A percentile compares a stretch with the other conserved stretches of the same genome.
phyloP scores from a whole-genome alignment of 257 asterid species.

The Solanum gandarillasii region DNA sequence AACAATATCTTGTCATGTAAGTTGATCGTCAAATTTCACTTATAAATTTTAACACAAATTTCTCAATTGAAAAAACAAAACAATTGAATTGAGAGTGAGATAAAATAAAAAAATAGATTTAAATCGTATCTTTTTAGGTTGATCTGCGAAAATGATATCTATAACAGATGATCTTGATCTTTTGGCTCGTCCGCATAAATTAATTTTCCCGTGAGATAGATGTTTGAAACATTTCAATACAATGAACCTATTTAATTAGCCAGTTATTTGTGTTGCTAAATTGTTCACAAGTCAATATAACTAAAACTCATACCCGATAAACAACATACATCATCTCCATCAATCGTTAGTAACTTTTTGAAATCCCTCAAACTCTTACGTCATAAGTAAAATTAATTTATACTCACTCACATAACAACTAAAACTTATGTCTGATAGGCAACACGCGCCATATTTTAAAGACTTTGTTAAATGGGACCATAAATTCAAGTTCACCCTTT shows the following conservation, averaged over 20 bases:
- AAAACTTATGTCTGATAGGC: background rate
- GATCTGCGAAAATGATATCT: background rate
- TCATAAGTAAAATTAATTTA: background rate
- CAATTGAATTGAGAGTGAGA: background rate
- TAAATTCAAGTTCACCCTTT: background rate
- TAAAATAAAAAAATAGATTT: background rate
- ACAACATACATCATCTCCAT: background rate
- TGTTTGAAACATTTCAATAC: background rate
- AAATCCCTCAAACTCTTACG: background rate
- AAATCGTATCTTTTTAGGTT: too few species aligned
- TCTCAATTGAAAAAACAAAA: background rate
- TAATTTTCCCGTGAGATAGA: background rate
- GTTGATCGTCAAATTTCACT: background rate
- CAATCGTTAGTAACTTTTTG: background rate
- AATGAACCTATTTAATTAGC: background rate
- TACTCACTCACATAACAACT: background rate
- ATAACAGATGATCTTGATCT: background rate
- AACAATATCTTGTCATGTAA: background rate
- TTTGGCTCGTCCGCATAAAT: background rate
- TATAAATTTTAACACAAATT: background rate
- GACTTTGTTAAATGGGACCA: background rate
- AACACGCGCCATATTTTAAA: background rate
- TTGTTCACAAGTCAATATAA: background rate
- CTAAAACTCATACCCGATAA: background rate
- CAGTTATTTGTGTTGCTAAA: background rate